phyloP scores from a whole-genome alignment of 768 basidiomycete species.

The Lentinula detonsa region DNA sequence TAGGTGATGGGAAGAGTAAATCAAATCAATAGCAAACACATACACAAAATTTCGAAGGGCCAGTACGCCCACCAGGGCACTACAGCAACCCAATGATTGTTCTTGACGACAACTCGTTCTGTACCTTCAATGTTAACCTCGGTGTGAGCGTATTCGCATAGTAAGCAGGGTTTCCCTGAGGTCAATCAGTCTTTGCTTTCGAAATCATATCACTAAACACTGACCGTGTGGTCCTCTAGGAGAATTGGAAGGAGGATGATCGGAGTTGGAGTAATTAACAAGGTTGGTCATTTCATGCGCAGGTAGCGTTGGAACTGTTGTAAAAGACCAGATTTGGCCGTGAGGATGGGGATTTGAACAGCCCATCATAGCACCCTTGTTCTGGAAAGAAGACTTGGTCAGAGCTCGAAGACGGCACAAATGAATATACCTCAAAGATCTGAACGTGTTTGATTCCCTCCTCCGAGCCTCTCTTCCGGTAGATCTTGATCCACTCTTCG shows the following conservation, averaged over 20 bases:
- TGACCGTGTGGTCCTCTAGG: constrained; percentile 49
- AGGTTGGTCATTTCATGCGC: constrained; percentile 60
- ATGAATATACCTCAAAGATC: constrained; percentile 71
- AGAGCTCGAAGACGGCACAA: background rate
- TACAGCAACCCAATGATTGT: constrained; percentile 74
- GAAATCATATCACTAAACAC: background rate
- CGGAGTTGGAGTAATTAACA: constrained; percentile 36
- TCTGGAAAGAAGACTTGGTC: constrained; percentile 36
- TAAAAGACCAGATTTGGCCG: constrained; percentile 84
- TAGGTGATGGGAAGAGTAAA: background rate
- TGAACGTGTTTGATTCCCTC: constrained; percentile 78
- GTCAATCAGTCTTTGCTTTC: background rate
- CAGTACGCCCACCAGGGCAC: constrained; percentile 97
- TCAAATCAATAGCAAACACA: constrained; percentile 13
- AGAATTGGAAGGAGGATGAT: constrained; percentile 32
- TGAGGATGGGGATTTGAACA: constrained; percentile 94
- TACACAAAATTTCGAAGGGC: constrained; percentile 83
- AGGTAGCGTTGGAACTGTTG: constrained; percentile 64
- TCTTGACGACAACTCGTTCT: constrained; percentile 57
- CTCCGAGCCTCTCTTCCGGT: constrained; percentile 49
- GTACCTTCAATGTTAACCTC: constrained; percentile 42
- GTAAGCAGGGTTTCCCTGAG: constrained; percentile 55
- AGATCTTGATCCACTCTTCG: constrained; percentile 67
- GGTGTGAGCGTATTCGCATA: constrained; percentile 74
- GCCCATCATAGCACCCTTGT: constrained; percentile 93